These are phyloP conservation scores for Linnemannia zychae DNA, from an alignment of 192 early-diverging fungal species.

Conservation along the genomic window DNA sequence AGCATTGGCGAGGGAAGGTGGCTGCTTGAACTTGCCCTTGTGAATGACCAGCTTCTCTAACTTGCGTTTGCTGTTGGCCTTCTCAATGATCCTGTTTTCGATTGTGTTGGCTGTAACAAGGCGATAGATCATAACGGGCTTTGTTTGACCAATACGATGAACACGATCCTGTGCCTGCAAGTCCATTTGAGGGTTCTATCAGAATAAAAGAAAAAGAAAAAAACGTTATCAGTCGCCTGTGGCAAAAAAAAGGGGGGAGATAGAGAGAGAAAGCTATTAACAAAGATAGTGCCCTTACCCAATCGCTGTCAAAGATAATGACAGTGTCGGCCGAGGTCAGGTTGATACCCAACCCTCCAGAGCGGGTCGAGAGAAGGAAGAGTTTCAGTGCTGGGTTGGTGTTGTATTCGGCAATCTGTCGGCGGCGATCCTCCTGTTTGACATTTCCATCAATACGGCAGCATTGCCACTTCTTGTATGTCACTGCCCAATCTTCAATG, in stretches of 20 bases:
- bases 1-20: conserved; percentile 20
- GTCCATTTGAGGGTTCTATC: conserved; percentile 97
- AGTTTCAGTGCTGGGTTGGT: conserved; percentile 71
- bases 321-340: conserved; percentile 97
- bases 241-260: too few relatives aligned
- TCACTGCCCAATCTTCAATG: conserved; percentile 90
- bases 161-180: conserved; percentile 97
- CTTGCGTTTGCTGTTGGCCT: conserved; percentile 87
- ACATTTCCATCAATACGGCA: conserved; percentile 95
- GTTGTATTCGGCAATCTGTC: conserved; percentile 85
- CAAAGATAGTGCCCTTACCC: conserved; percentile 64
- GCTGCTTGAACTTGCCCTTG: conserved; percentile 83
- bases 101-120: conserved; percentile 88
- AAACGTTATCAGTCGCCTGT: background rate
- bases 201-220: conserved; percentile 3
- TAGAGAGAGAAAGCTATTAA: too few relatives aligned
- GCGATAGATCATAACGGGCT: conserved; percentile 92
- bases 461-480: conserved; percentile 80
- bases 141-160: conserved; percentile 96
- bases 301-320: conserved; percentile 95
- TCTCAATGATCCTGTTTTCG: conserved; percentile 85
- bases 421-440: conserved; percentile 83
- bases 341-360: conserved; percentile 98
- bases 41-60: conserved; percentile 97
- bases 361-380: conserved; percentile 95